Evolutionary conservation across 1,139 yeast species (phyloP), one percentile per base, ranked within the genome.

Genomic region (Debaryomycetaceae sp.): DNA sequence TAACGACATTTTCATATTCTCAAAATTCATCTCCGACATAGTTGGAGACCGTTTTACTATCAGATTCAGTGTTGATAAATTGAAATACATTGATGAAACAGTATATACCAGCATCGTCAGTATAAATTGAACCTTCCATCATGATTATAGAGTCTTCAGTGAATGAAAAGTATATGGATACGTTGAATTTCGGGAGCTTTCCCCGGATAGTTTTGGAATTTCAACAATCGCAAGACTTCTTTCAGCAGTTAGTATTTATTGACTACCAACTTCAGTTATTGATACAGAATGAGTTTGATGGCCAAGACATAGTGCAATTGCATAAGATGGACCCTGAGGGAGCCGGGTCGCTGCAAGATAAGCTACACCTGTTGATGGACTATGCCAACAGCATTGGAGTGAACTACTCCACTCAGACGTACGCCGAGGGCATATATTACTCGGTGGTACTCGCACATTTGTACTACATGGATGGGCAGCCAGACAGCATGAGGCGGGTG

Each of bases 211-310:
- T 72, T 17, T 49, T 63, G 40, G 58, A 57, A 34, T 70, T 62
- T 47, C 70, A 68, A 49, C 69, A 68, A 24, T 65, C 74, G 24
- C 66, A 62, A 42, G 66, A 62, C 37, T 65, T 62, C 43, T 61
- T 73, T 50, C 66, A 67, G 44, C 76, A 68, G 46, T 55, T 70
- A 36, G 58, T 68, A 8, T 72, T 66, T 48, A 55, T 71, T 36
- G 79, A 74, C 52, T 69, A 69, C 53, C 72, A 72, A 53, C 58
- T 72, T 41, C 75, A 69, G 47, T 50, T 63, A 9, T 51, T 69
- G 11, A 57, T 72, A 38, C 67, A 62, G 45, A 63, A 64, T 43
- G 72, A 68, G 45, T 64, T 66, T 43, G 55, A 53, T 11, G 67
- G 66, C 6, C 53, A 57, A 17, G 70, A 63, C 41, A 53, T 68